Evolutionary conservation across 1,139 yeast genomes (phyloP).

Genomic region (Candida dubliniensis): DNA sequence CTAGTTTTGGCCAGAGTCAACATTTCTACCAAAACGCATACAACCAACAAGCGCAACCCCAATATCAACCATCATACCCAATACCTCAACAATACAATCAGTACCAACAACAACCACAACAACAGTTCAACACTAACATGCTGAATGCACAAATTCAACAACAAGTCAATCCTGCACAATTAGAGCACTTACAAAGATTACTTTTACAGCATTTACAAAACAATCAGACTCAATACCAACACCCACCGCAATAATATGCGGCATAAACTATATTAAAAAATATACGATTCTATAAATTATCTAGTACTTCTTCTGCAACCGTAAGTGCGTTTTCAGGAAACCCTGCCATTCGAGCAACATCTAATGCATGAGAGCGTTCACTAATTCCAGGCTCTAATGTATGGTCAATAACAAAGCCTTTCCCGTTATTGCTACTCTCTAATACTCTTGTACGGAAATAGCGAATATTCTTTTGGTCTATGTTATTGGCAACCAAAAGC

Average conservation of each 20-base stretch:
- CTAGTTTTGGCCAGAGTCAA: neutral
- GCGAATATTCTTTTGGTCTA: slow-evolving; percentile 34
- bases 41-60: slow-evolving; percentile 1
- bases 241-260: slow-evolving; percentile 1
- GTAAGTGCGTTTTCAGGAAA: slow-evolving; percentile 65
- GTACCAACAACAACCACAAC: slow-evolving; percentile 8
- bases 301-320: slow-evolving; percentile 47
- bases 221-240: slow-evolving; percentile 9
- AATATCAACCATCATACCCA: slow-evolving; percentile 4
- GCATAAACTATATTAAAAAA: too few species aligned
- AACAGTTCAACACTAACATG: slow-evolving; percentile 8
- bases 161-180: slow-evolving; percentile 17
- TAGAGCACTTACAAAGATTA: slow-evolving; percentile 19
- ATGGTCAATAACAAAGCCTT: slow-evolving; percentile 55
- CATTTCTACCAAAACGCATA: neutral
- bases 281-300: slow-evolving; percentile 3
- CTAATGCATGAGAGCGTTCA: slow-evolving; percentile 77
- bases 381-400: slow-evolving; percentile 70
- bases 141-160: slow-evolving; percentile 14
- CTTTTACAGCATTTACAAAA: slow-evolving; percentile 15
- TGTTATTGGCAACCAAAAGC: slow-evolving; percentile 23
- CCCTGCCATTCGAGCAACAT: slow-evolving; percentile 82
- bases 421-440: slow-evolving; percentile 10
- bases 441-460: slow-evolving; percentile 55
- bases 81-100: slow-evolving; percentile 1